These are phyloP conservation scores for Neoscytalidium dimidiatum DNA, from an alignment of 2,329 filamentous ascomycete species.

Conservation along the genomic window DNA sequence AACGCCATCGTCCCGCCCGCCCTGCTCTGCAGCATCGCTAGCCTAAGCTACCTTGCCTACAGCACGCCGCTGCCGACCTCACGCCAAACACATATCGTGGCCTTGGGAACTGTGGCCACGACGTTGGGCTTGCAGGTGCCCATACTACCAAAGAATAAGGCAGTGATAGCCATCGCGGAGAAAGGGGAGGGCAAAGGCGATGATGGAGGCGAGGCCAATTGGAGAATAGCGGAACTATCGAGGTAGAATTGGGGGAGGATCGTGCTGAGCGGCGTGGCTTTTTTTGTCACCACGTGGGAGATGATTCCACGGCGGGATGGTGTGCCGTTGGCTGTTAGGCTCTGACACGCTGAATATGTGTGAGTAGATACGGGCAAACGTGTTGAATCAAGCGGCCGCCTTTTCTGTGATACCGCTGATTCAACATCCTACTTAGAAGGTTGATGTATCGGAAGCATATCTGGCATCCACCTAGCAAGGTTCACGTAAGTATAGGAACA, in stretches of 20 bases:
- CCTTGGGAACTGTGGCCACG: neutral
- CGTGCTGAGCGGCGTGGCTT: neutral
- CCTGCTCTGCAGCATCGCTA: neutral
- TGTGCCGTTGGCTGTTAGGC: neutral
- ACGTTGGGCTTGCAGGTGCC: constrained; percentile 10
- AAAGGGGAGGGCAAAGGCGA: neutral
- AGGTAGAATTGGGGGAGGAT: neutral
- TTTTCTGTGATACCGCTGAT: no score
- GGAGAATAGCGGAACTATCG: neutral
- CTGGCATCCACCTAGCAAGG: neutral
- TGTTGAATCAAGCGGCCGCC: no score
- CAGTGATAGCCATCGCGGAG: constrained; percentile 4
- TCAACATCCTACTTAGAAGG: neutral
- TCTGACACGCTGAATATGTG: neutral
- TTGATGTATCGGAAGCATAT: neutral
- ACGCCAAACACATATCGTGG: neutral
- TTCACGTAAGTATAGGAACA: neutral
- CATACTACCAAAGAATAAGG: neutral
- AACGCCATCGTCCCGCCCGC: constrained; percentile 11
- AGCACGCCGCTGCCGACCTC: neutral
- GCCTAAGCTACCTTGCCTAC: neutral
- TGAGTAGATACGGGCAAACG: neutral
- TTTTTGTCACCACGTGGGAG: neutral
- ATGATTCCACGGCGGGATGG: neutral
- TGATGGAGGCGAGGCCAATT: neutral